Conservation (phyloP, 148 eudicot species). For the Arctostaphylos glauca region DNA sequence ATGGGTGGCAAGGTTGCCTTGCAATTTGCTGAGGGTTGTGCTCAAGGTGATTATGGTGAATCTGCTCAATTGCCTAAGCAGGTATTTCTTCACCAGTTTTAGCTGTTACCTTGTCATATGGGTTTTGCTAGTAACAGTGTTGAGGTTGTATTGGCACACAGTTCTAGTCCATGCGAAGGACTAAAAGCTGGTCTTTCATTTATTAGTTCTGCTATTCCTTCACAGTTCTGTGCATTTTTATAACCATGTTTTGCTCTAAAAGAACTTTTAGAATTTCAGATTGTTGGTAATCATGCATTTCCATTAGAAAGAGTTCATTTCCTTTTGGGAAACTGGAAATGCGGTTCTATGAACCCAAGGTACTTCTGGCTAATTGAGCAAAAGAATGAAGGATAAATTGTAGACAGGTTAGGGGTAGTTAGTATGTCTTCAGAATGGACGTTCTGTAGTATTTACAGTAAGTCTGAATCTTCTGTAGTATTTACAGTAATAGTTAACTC, state of each 20-base stretch:
- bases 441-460: not conserved
- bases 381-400: not conserved
- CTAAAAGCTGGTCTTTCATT: not conserved
- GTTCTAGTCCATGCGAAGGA: not conserved
- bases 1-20: conserved; percentile 93
- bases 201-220: not conserved
- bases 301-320: not conserved
- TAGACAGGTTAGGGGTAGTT: not conserved
- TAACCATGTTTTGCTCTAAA: not conserved
- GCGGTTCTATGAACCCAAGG: not conserved
- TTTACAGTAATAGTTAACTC: conserved; percentile 2
- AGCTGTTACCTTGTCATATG: not conserved
- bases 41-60: conserved; percentile 63
- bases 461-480: not conserved
- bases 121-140: not conserved
- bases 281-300: not conserved
- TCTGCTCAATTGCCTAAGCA: conserved; percentile 69
- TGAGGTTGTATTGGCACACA: not conserved
- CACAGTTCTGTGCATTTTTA: not conserved
- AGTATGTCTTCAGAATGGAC: not conserved
- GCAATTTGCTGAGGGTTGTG: conserved; percentile 73
- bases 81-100: conserved; percentile 37
- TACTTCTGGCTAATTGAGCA: conserved; percentile 4
- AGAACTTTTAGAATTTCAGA: not conserved
- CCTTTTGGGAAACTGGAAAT: not conserved